phyloP scores from a whole-genome alignment of 257 asterid genomes.

The Solanum ahanhuiri region DNA sequence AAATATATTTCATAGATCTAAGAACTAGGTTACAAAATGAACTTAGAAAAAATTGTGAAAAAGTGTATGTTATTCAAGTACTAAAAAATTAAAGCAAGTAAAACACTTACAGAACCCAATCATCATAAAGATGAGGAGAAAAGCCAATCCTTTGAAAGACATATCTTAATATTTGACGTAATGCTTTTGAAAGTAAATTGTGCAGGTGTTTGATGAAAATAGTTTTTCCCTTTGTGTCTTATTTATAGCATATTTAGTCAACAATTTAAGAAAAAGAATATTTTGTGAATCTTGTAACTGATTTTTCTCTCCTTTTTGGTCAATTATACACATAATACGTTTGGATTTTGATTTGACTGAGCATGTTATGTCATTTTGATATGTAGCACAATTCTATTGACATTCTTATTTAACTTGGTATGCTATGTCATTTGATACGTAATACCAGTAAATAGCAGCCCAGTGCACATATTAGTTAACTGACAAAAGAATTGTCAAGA shows the following conservation, averaged over 20 bases:
- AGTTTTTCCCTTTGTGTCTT: not conserved
- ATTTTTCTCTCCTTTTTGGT: not conserved
- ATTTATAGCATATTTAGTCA: not conserved
- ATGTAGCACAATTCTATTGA: not conserved
- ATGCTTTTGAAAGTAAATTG: not conserved
- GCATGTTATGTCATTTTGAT: not conserved
- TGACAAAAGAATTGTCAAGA: too few species aligned
- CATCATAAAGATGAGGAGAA: not conserved
- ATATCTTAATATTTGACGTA: not conserved
- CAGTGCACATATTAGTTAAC: too few species aligned
- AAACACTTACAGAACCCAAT: not conserved
- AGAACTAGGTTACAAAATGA: too few species aligned
- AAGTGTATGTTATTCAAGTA: too few species aligned
- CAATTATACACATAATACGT: not conserved
- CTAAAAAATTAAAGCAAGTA: not conserved
- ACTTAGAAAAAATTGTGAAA: too few species aligned
- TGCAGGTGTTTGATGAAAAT: not conserved
- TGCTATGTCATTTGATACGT: too few species aligned
- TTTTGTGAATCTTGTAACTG: not conserved
- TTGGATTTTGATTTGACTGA: not conserved
- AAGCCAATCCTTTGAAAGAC: not conserved
- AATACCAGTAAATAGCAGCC: too few species aligned
- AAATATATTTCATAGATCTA: too few species aligned
- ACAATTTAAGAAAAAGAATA: too few species aligned
- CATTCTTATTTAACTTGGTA: too few species aligned